A percentile compares a stretch with the other conserved stretches of the same genome.
phyloP scores from a whole-genome alignment of 2,329 filamentous ascomycete species.

The Neonectria punicea region DNA sequence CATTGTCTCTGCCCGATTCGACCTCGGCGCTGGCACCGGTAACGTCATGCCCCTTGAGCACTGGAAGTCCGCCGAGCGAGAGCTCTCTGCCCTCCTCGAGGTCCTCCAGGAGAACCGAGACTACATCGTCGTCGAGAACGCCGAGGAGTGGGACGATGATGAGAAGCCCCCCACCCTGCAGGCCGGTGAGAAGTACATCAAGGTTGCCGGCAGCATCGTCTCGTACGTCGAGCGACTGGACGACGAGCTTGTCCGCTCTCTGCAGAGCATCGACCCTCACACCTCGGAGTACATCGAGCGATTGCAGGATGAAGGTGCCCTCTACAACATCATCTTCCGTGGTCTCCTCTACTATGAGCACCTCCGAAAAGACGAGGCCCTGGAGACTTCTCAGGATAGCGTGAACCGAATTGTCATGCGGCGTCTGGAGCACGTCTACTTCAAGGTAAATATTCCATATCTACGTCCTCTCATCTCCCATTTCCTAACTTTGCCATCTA shows the following conservation, averaged over 20 bases:
- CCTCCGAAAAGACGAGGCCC: slow-evolving; percentile 74
- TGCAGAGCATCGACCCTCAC: slow-evolving; percentile 97
- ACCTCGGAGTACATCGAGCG: slow-evolving; percentile 99
- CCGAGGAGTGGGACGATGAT: slow-evolving; percentile 99
- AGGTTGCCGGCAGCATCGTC: slow-evolving; percentile 91
- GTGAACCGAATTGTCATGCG: slow-evolving; percentile 94
- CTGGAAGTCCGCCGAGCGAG: slow-evolving; percentile 94
- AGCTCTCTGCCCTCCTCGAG: slow-evolving; percentile 80
- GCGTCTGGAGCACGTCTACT: slow-evolving; percentile 96
- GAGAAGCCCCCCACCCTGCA: slow-evolving; percentile 86
- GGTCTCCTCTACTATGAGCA: slow-evolving; percentile 89
- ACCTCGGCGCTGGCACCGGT: slow-evolving; percentile 82
- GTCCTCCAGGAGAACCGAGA: slow-evolving; percentile 83
- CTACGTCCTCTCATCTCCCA: slow-evolving; percentile 64
- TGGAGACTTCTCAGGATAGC: slow-evolving; percentile 84
- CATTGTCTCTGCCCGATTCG: slow-evolving; percentile 92
- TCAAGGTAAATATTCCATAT: slow-evolving; percentile 83
- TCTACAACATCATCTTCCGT: slow-evolving; percentile 94
- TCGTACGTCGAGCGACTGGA: slow-evolving; percentile 96
- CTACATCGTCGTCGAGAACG: slow-evolving; percentile 88
- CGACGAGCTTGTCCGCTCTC: slow-evolving; percentile 95
- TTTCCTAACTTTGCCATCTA: slow-evolving; percentile 45
- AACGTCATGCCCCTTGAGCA: slow-evolving; percentile 92
- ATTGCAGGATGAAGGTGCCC: slow-evolving; percentile 85
- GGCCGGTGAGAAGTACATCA: slow-evolving; percentile 82